These are phyloP conservation scores for Myotisia sp. DNA, from an alignment of 2,329 filamentous ascomycete species.

Conservation along the genomic window DNA sequence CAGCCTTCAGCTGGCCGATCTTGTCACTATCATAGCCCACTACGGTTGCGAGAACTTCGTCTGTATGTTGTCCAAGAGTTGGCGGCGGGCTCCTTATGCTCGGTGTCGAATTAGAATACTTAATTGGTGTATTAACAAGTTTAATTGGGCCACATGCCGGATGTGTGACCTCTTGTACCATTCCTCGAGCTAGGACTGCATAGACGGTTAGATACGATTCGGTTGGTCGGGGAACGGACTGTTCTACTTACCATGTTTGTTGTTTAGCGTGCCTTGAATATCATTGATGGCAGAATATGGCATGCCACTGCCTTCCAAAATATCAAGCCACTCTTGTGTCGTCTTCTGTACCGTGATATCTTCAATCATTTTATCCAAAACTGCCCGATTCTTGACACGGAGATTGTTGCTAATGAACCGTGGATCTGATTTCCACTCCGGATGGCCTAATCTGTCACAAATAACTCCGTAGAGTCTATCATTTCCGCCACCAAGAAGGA, in stretches of 20 bases:
- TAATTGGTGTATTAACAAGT: slow-evolving; percentile 86
- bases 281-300: slow-evolving; percentile 94
- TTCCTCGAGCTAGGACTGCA: slow-evolving; percentile 55
- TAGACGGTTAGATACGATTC: slow-evolving; percentile 5
- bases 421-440: slow-evolving; percentile 44
- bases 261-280: slow-evolving; percentile 66
- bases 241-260: slow-evolving; percentile 60
- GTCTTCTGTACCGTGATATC: slow-evolving; percentile 58
- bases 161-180: slow-evolving; percentile 83
- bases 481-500: slow-evolving; percentile 51
- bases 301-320: slow-evolving; percentile 83
- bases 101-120: slow-evolving; percentile 73
- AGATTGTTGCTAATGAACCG: slow-evolving; percentile 46
- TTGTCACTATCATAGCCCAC: slow-evolving; percentile 46
- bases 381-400: slow-evolving; percentile 52
- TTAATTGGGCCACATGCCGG: slow-evolving; percentile 69
- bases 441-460: slow-evolving; percentile 42
- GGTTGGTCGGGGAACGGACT: background rate
- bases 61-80: slow-evolving; percentile 72
- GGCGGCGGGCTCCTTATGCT: slow-evolving; percentile 66
- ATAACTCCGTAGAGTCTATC: slow-evolving; percentile 48
- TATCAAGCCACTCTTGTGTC: slow-evolving; percentile 72
- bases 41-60: slow-evolving; percentile 54
- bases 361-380: slow-evolving; percentile 69
- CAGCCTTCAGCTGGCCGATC: slow-evolving; percentile 48